These are phyloP conservation scores for Xerocomellus chrysenteron DNA, from an alignment of 768 basidiomycete genomes.

Conservation along the genomic window DNA sequence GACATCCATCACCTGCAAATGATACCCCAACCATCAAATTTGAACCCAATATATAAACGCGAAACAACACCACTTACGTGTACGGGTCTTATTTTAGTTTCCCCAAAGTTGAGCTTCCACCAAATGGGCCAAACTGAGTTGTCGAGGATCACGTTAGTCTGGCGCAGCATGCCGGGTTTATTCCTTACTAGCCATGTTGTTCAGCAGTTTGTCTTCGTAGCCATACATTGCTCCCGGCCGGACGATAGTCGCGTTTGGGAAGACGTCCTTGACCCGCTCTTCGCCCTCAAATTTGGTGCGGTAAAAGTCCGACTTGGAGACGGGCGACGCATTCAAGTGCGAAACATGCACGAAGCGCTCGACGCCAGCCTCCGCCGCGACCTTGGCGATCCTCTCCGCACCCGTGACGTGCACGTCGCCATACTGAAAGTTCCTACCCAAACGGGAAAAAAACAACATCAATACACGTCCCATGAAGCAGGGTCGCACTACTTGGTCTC, in stretches of 20 bases:
- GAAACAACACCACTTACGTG: conserved; percentile 59
- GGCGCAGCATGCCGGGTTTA: conserved; percentile 5
- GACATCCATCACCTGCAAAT: conserved; percentile 80
- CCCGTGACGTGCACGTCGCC: conserved; percentile 78
- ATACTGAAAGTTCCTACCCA: conserved; percentile 81
- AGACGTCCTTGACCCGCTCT: conserved; percentile 76
- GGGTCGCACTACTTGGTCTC: conserved; percentile 78
- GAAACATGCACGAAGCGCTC: conserved; percentile 91
- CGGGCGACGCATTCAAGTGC: conserved; percentile 83
- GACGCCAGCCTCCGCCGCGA: conserved; percentile 76
- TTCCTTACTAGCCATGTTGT: conserved; percentile 81
- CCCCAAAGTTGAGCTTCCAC: conserved; percentile 89
- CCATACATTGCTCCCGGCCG: conserved; percentile 86
- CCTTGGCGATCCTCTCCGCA: conserved; percentile 80
- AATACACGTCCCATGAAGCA: conserved; percentile 12
- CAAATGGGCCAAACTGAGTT: conserved; percentile 76
- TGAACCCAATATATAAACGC: conserved; percentile 17
- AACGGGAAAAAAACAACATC: neutral
- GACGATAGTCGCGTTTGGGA: conserved; percentile 85
- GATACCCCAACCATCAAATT: conserved; percentile 13
- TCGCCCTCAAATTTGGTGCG: conserved; percentile 90
- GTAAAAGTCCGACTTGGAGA: conserved; percentile 83
- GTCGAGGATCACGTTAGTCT: conserved; percentile 8
- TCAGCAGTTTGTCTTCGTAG: conserved; percentile 92
- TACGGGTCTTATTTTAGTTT: conserved; percentile 86